phyloP scores from a whole-genome alignment of 2,329 filamentous ascomycete species.

The Exophiala calicioides region DNA sequence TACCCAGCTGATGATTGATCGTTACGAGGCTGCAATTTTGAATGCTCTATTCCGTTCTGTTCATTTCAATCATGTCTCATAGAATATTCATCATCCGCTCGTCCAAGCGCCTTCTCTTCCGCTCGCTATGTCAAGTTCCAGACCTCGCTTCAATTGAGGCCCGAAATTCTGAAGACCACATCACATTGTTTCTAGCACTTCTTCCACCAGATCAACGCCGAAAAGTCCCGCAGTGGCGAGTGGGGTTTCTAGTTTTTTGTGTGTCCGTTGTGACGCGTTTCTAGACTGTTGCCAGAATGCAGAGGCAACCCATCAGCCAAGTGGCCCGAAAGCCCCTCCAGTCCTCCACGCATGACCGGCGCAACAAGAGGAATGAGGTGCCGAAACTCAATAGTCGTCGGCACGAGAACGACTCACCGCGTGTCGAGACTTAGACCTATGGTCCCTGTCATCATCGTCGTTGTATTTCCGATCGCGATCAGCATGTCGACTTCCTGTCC shows the following conservation, averaged over 20 bases:
- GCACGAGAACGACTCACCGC: slow-evolving; percentile 24
- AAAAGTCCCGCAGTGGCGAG: slow-evolving; percentile 12
- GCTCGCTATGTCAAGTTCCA: no score
- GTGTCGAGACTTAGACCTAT: slow-evolving; percentile 14
- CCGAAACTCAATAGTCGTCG: slow-evolving; percentile 12
- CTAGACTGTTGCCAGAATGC: slow-evolving; percentile 2
- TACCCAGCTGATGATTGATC: no score
- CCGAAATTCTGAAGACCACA: not conserved
- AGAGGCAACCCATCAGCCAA: slow-evolving; percentile 8
- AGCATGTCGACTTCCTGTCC: slow-evolving; percentile 18
- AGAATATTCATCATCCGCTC: not conserved
- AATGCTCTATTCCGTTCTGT: no score
- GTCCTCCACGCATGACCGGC: no score
- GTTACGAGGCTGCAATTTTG: no score
- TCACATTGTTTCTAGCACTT: slow-evolving; percentile 1
- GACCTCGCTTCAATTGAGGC: not conserved
- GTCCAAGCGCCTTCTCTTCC: no score
- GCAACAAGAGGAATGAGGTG: not conserved
- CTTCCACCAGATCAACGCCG: slow-evolving; percentile 10
- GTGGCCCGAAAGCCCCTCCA: not conserved
- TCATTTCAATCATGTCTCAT: no score
- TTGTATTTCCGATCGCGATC: slow-evolving; percentile 18
- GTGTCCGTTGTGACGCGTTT: slow-evolving; percentile 4
- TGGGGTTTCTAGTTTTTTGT: slow-evolving; percentile 13
- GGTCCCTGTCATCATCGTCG: slow-evolving; percentile 16